Evolutionary conservation across 805 yeast genomes (phyloP), one percentile per base, ranked within the genome.

Genomic region (Soucietia sequanensis): DNA sequence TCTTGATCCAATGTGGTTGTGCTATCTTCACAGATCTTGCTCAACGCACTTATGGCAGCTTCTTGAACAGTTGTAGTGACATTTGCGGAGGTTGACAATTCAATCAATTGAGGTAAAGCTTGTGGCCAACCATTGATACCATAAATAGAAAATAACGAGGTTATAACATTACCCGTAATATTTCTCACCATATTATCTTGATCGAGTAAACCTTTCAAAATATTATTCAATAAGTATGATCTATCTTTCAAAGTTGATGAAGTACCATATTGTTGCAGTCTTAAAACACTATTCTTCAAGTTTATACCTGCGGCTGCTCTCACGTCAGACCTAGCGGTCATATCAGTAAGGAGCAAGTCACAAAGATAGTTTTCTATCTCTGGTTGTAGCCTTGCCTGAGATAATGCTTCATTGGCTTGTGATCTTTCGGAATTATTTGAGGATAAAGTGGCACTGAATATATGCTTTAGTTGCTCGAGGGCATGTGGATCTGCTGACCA

Each of bases 11-110:
- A 72, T 23, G 74, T 60, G 30, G 67, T 65, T 6, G 80, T 78
- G 18, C 86, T 78, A 60, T 93, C 99, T 56, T 93, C 99, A 67
- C 96, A 87, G 33, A 93, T 84, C 57, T 90, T 88, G 24, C 84
- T 71, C 41, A 93, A 66, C 0, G 97, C 90, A 44, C 84, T 72
- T 58, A 87, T 76, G 1, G 95, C 85, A 27, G 93, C 90, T 47
- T 81, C 88, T 52, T 76, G 80, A 4, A 76, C 64, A 10, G 23
- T 39, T 21, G 31, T 34, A 7, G 38, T 18, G 7, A 41, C 40
- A 4, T 38, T 38, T 2, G 38, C 25, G 7, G 43, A 35, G 26
- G 72, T 69, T 4, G 84, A 74, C 52, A 89, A 60, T 33, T 75
- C 76, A 45, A 90, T 58, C 31, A 91, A 65, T 44, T 76, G 80